Evolutionary conservation across 768 basidiomycete genomes (phyloP).

Genomic region (Coprinopsis marcescibilis): DNA sequence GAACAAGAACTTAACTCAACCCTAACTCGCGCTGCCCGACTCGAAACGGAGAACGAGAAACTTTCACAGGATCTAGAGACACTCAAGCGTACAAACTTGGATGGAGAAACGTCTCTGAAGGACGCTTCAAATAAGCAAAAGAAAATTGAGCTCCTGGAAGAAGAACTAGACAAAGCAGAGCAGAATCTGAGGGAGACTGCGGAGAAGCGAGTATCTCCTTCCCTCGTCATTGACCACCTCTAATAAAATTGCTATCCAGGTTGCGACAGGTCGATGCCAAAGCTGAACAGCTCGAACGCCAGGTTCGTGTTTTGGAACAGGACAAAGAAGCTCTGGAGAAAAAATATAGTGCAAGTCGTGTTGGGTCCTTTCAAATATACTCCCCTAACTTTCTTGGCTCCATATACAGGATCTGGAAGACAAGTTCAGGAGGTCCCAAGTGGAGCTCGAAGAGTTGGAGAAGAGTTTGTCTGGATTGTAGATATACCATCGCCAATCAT

Average conservation of each 20-base stretch:
- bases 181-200: slow-evolving; percentile 95
- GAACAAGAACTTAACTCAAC: slow-evolving; percentile 87
- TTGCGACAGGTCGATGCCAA: slow-evolving; percentile 96
- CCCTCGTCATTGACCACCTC: slow-evolving; percentile 9
- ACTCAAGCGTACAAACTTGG: slow-evolving; percentile 57
- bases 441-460: slow-evolving; percentile 2
- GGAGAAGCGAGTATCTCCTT: slow-evolving; percentile 70
- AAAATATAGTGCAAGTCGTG: slow-evolving; percentile 80
- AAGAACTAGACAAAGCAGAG: slow-evolving; percentile 93
- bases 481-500: not conserved
- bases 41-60: slow-evolving; percentile 68
- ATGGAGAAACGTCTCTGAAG: slow-evolving; percentile 69
- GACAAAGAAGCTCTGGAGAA: slow-evolving; percentile 93
- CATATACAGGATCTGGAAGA: slow-evolving; percentile 3
- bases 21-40: slow-evolving; percentile 55
- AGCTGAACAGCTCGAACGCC: slow-evolving; percentile 96
- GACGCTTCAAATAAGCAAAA: slow-evolving; percentile 55
- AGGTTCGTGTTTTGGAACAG: slow-evolving; percentile 78
- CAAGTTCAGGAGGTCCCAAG: not conserved
- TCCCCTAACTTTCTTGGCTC: no score
- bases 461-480: slow-evolving; percentile 1
- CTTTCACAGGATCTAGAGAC: slow-evolving; percentile 60
- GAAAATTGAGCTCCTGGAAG: slow-evolving; percentile 90
- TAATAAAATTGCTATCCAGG: slow-evolving; percentile 33
- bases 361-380: no score